Percentiles rank a stretch among this genome's conserved stretches.
Conservation (phyloP, 345 rosid species). For the Aegle marmelos region DNA sequence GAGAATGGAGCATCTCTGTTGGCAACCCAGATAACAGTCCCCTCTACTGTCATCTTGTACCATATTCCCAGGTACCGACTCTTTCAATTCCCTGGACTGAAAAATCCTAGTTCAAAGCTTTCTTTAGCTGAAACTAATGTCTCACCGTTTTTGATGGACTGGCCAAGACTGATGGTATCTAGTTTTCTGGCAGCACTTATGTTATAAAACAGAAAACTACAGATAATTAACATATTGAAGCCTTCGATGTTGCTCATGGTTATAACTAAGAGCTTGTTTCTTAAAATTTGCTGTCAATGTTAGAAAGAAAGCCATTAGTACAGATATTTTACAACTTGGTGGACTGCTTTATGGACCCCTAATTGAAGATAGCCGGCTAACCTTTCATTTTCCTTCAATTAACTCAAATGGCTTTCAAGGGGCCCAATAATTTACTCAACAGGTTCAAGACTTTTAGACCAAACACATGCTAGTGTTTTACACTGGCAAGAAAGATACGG, state of each 20-base stretch:
- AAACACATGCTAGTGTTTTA: no score
- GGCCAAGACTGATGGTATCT: constrained; percentile 2
- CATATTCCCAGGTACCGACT: constrained; percentile 39
- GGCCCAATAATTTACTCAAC: no score
- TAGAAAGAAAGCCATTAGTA: no score
- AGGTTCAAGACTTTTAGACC: no score
- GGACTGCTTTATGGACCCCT: no score
- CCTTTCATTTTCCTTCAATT: no score
- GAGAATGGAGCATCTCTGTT: constrained; percentile 16
- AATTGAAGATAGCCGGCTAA: no score
- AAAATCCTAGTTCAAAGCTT: constrained; percentile 40
- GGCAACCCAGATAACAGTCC: constrained; percentile 40
- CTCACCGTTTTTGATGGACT: constrained; percentile 19
- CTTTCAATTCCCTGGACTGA: constrained; percentile 19
- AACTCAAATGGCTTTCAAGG: no score
- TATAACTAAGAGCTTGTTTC: no score
- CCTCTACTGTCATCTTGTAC: constrained; percentile 26
- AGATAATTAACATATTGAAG: background rate
- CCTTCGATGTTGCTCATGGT: background rate
- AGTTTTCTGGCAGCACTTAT: background rate
- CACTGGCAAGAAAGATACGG: no score
- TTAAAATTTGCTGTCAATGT: no score
- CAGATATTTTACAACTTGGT: no score
- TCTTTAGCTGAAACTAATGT: constrained; percentile 18
- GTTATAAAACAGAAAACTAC: background rate